Evolutionary conservation across 495 filamentous ascomycete genomes (phyloP).

Genomic region (Aspergillus avenaceus): DNA sequence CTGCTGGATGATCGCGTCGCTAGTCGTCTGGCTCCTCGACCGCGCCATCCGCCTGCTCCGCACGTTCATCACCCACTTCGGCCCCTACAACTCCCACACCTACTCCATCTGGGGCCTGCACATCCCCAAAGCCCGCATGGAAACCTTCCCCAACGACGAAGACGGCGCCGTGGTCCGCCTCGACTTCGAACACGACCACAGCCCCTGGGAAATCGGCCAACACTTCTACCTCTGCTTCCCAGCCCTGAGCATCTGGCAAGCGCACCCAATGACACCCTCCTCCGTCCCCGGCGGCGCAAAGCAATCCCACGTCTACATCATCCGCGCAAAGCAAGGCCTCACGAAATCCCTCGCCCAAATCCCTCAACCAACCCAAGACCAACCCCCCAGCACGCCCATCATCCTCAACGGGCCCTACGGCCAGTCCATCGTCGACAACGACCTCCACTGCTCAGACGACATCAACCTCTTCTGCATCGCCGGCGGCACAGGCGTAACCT

Average conservation of each 20-base stretch:
- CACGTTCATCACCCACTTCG: constrained; percentile 49
- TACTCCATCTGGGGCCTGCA: constrained; percentile 31
- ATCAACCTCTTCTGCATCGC: constrained; percentile 58
- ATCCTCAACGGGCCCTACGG: constrained; percentile 60
- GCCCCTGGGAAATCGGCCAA: constrained; percentile 56
- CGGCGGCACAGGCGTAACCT: constrained; percentile 63
- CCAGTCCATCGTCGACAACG: constrained; percentile 34
- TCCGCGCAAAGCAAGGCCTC: constrained; percentile 56
- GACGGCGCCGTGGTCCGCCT: constrained; percentile 53
- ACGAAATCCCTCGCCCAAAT: constrained; percentile 50
- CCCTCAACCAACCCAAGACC: constrained; percentile 12
- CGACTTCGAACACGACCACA: constrained; percentile 51
- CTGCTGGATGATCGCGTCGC: constrained; percentile 58
- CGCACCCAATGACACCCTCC: constrained; percentile 62
- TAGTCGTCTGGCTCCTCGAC: constrained; percentile 56
- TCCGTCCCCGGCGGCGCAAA: constrained; percentile 37
- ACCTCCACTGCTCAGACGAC: constrained; percentile 25
- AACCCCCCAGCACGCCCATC: constrained; percentile 18
- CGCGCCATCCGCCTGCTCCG: constrained; percentile 45
- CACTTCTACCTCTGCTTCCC: constrained; percentile 65
- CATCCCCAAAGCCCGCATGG: constrained; percentile 44
- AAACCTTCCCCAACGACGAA: constrained; percentile 43
- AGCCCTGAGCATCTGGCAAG: constrained; percentile 58
- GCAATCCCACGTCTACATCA: constrained; percentile 57
- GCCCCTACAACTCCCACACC: constrained; percentile 30